These are phyloP conservation scores for Sporothrix curviconia DNA, from an alignment of 2,329 filamentous ascomycete genomes.

Conservation along the genomic window DNA sequence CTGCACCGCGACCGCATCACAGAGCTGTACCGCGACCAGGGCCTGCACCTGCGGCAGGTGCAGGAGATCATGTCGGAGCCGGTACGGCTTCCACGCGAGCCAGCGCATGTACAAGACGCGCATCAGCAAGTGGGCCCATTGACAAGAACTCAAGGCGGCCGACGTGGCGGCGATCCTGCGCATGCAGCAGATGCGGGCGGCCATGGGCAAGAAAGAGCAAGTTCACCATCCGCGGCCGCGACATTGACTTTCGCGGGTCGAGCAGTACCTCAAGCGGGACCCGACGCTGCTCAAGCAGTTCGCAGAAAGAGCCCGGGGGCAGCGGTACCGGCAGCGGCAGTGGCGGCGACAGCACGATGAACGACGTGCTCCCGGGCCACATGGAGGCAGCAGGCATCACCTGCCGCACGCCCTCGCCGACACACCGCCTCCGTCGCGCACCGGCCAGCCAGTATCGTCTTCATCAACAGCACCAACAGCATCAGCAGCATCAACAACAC, in stretches of 20 bases:
- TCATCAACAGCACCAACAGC: neutral
- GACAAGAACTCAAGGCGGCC: conserved; percentile 28
- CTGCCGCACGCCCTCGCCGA: conserved; percentile 23
- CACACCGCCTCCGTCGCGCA: conserved; percentile 5
- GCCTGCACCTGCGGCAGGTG: conserved; percentile 24
- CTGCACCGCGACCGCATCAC: conserved; percentile 23
- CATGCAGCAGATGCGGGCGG: conserved; percentile 22
- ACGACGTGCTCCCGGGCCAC: conserved; percentile 17
- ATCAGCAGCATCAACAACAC: neutral
- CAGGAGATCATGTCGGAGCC: conserved; percentile 23
- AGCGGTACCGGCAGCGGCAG: too few relatives aligned
- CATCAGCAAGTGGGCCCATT: conserved; percentile 29
- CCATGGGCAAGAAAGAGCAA: conserved; percentile 22
- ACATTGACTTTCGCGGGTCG: conserved; percentile 25
- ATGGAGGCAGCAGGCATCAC: conserved; percentile 19
- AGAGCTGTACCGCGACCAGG: conserved; percentile 24
- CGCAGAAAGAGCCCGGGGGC: too few relatives aligned
- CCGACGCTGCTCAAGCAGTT: conserved; percentile 18
- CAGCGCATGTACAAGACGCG: conserved; percentile 30
- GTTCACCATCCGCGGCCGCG: conserved; percentile 23
- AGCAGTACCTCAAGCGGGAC: conserved; percentile 26
- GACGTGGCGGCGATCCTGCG: conserved; percentile 25
- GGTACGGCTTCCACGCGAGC: conserved; percentile 25
- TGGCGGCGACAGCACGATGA: conserved; percentile 16
- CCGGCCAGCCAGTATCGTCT: neutral